Conservation (phyloP, 2,329 filamentous ascomycete species). For the Claviceps purpurea region DNA sequence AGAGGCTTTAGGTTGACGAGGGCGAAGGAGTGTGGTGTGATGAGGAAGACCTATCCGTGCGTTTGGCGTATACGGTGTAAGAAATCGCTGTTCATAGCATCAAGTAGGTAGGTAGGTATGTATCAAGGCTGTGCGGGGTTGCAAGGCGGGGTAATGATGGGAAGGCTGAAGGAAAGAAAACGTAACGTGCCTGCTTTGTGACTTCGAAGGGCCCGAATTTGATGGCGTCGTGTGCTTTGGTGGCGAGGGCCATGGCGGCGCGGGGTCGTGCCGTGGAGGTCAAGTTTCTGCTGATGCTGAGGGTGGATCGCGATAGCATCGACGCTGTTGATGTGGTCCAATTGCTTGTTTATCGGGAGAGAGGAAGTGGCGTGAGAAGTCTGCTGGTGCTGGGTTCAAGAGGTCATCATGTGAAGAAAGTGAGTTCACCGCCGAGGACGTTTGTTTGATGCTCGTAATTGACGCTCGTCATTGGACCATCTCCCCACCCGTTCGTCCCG, state of each 20-base stretch:
- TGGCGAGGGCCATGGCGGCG: slow-evolving; percentile 18
- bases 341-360: too few relatives aligned
- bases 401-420: too few relatives aligned
- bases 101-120: too few relatives aligned
- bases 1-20: slow-evolving; percentile 94
- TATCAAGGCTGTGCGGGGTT: too few relatives aligned
- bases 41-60: slow-evolving; percentile 63
- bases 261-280: slow-evolving; percentile 6
- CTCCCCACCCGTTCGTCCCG: too few relatives aligned
- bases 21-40: slow-evolving; percentile 66
- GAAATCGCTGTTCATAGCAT: too few relatives aligned
- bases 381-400: too few relatives aligned
- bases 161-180: not conserved
- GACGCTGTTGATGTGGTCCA: not conserved
- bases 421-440: too few relatives aligned
- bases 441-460: too few relatives aligned
- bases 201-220: slow-evolving; percentile 68
- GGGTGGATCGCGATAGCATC: not conserved
- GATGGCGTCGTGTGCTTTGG: slow-evolving; percentile 22
- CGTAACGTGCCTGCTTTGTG: slow-evolving; percentile 48
- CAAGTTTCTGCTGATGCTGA: slow-evolving; percentile 5
- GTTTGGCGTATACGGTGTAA: too few relatives aligned
- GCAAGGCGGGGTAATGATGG: not conserved
- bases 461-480: too few relatives aligned
- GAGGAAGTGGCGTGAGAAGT: too few relatives aligned